Conservation (phyloP, 2,329 filamentous ascomycete species). For the Exophiala sideris region DNA sequence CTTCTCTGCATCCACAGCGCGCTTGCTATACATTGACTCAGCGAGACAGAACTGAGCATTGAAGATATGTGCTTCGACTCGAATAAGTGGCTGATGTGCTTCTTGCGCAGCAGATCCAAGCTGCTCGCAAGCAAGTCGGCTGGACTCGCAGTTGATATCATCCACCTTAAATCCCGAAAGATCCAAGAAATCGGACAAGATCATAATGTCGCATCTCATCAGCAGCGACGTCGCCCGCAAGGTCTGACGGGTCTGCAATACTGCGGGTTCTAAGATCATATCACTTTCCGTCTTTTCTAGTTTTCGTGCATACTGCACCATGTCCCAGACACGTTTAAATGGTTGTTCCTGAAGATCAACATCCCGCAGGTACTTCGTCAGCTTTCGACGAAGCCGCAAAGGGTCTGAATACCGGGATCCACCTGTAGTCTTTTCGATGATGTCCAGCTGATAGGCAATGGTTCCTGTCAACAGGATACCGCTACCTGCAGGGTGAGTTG, state of each 20-base stretch:
- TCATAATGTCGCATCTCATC: slow-evolving; percentile 48
- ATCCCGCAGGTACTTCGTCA: slow-evolving; percentile 32
- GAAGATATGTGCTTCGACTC: slow-evolving; percentile 52
- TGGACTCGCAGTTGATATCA: slow-evolving; percentile 33
- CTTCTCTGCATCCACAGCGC: background rate
- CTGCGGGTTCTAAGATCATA: slow-evolving; percentile 30
- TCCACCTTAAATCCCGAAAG: background rate
- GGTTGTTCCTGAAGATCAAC: slow-evolving; percentile 40
- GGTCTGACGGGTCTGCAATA: slow-evolving; percentile 37
- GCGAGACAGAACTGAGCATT: slow-evolving; percentile 49
- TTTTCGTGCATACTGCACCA: slow-evolving; percentile 35
- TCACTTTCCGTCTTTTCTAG: slow-evolving; percentile 27
- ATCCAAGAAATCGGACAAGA: slow-evolving; percentile 46
- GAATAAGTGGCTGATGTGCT: slow-evolving; percentile 40
- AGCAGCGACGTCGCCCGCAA: slow-evolving; percentile 46
- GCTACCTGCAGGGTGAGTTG: background rate
- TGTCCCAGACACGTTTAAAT: slow-evolving; percentile 35
- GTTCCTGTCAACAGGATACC: slow-evolving; percentile 18
- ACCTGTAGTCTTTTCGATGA: slow-evolving; percentile 24
- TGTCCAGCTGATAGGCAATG: slow-evolving; percentile 30
- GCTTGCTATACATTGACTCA: slow-evolving; percentile 27
- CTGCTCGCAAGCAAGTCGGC: slow-evolving; percentile 39
- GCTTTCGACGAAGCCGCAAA: slow-evolving; percentile 29
- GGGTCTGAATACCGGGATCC: slow-evolving; percentile 22
- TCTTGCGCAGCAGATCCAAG: slow-evolving; percentile 41